phyloP scores from a whole-genome alignment of 495 filamentous ascomycete species.

The Penicillium ochrochloron region DNA sequence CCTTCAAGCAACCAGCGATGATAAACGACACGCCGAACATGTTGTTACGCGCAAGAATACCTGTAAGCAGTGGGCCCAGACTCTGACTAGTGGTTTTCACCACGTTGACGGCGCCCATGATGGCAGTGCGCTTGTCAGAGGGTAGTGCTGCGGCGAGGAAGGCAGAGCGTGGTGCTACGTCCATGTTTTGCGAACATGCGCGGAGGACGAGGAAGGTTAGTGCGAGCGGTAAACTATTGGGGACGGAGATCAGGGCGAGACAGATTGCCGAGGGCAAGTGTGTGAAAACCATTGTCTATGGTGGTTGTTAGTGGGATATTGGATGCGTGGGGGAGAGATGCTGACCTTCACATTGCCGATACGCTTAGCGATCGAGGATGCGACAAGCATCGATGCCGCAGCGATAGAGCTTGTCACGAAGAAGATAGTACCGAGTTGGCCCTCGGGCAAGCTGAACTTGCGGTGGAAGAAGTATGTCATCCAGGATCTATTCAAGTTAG shows the following conservation, averaged over 20 bases:
- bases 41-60: constrained; percentile 63
- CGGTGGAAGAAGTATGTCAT: constrained; percentile 78
- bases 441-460: constrained; percentile 73
- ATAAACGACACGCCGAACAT: constrained; percentile 75
- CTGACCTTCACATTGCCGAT: constrained; percentile 73
- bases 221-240: constrained; percentile 56
- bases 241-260: constrained; percentile 69
- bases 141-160: constrained; percentile 76
- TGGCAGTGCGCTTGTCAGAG: constrained; percentile 75
- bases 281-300: constrained; percentile 81
- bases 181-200: constrained; percentile 75
- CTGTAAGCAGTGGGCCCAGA: constrained; percentile 69
- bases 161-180: constrained; percentile 77
- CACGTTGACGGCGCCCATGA: constrained; percentile 74
- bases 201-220: constrained; percentile 71
- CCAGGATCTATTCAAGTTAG: constrained; percentile 54
- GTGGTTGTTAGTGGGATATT: constrained; percentile 8
- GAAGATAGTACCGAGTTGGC: constrained; percentile 72
- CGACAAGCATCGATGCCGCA: constrained; percentile 70
- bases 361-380: constrained; percentile 73
- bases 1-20: constrained; percentile 69
- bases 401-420: constrained; percentile 68
- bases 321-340: neutral
- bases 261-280: constrained; percentile 78
- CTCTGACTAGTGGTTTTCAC: constrained; percentile 67